phyloP scores from a whole-genome alignment of 345 rosid species.

The Eucalyptus pauciflora region DNA sequence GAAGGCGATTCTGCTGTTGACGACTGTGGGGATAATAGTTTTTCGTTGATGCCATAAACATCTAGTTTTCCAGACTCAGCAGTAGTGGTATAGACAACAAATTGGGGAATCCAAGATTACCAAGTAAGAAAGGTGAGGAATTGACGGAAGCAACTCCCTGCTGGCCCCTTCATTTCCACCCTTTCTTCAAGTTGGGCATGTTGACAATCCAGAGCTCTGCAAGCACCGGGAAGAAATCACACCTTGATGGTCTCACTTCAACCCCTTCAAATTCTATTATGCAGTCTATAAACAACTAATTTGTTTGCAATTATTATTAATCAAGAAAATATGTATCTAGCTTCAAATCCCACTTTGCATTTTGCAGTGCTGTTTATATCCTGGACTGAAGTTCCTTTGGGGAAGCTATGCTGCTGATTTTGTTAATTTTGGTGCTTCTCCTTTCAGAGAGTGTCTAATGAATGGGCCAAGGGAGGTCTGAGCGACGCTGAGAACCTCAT shows the following conservation, averaged over 20 bases:
- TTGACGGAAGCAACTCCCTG: neutral
- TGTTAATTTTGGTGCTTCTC: too few relatives aligned
- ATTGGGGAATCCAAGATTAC: neutral
- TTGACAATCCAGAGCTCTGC: neutral
- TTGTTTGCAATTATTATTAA: too few relatives aligned
- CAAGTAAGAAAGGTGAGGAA: neutral
- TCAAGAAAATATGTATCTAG: too few relatives aligned
- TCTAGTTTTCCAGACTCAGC: neutral
- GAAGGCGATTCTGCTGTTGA: neutral
- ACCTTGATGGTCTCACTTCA: neutral
- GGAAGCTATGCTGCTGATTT: too few relatives aligned
- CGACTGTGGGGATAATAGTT: neutral
- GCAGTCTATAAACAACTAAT: neutral
- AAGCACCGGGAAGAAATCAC: neutral
- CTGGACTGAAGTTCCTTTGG: too few relatives aligned
- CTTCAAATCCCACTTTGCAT: too few relatives aligned
- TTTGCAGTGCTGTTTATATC: too few relatives aligned
- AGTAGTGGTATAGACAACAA: neutral
- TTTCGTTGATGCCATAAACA: neutral
- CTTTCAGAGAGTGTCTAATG: too few relatives aligned
- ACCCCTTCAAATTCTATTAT: neutral
- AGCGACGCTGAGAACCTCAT: too few relatives aligned
- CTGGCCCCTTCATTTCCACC: neutral
- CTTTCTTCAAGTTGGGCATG: neutral
- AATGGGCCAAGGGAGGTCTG: too few relatives aligned